Evolutionary conservation across 208 protist species (phyloP).

Genomic region (Hexamita inflata): DNA sequence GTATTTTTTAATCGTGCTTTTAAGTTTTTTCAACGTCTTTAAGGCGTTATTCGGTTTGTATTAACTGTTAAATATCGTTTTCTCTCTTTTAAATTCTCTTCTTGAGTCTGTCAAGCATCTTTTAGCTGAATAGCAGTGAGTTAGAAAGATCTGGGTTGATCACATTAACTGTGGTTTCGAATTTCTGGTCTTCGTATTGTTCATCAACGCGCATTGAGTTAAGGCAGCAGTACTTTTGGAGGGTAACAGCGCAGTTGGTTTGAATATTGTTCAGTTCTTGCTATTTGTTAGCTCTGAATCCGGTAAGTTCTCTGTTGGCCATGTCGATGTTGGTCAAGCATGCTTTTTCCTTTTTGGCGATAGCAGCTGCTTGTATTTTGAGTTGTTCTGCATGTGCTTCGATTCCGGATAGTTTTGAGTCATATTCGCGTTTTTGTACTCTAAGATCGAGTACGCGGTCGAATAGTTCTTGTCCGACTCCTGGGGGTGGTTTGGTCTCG

Average conservation of each 20-base stretch:
- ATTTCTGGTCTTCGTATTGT: no score
- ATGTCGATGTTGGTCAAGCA: background rate
- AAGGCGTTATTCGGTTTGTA: background rate
- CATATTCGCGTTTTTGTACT: background rate
- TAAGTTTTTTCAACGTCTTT: background rate
- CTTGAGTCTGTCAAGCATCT: background rate
- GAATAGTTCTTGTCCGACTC: constrained; percentile 6
- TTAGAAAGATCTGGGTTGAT: background rate
- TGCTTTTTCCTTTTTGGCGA: constrained; percentile 2
- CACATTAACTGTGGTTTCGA: background rate
- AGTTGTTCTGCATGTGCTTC: background rate
- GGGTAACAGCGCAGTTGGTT: background rate
- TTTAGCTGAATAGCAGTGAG: background rate
- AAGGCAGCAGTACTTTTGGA: background rate
- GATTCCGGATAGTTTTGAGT: background rate
- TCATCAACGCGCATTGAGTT: no score
- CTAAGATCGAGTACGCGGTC: background rate
- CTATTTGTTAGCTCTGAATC: background rate
- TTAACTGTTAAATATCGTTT: background rate
- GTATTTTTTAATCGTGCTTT: background rate
- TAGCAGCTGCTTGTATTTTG: background rate
- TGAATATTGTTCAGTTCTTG: constrained; percentile 19
- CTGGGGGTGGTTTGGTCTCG: background rate
- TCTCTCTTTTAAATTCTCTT: background rate
- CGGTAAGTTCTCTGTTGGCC: constrained; percentile 20